Percentiles rank a stretch among this genome's conserved stretches.
phyloP scores from a whole-genome alignment of 2,329 filamentous ascomycete genomes.

The Elsinoe perseae region DNA sequence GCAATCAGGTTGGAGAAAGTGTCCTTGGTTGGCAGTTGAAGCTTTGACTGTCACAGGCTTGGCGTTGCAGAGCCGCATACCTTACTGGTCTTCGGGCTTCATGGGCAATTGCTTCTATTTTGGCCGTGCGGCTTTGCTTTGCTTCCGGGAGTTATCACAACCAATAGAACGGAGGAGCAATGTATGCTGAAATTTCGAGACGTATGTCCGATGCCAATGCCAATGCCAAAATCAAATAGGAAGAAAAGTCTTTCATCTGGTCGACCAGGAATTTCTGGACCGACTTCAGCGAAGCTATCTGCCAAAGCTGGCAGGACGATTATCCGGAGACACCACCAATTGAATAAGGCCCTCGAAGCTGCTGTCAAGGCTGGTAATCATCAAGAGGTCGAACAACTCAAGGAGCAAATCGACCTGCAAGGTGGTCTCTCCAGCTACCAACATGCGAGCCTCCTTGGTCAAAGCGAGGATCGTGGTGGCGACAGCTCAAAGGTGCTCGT shows the following conservation, averaged over 20 bases:
- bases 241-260: slow-evolving; percentile 11
- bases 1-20: background rate
- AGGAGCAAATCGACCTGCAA: slow-evolving; percentile 45
- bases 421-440: slow-evolving; percentile 56
- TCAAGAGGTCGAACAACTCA: slow-evolving; percentile 36
- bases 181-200: background rate
- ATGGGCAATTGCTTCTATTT: background rate
- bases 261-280: slow-evolving; percentile 1
- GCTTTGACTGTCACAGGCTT: background rate
- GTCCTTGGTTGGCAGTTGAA: background rate
- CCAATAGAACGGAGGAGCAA: too few relatives aligned
- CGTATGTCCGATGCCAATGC: background rate
- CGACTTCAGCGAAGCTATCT: slow-evolving; percentile 34
- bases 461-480: slow-evolving; percentile 53
- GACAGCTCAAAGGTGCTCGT: slow-evolving; percentile 54
- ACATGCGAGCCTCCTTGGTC: slow-evolving; percentile 54
- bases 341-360: slow-evolving; percentile 49
- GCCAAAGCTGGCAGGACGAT: slow-evolving; percentile 51
- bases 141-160: background rate
- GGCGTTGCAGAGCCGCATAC: background rate
- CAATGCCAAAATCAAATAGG: slow-evolving; percentile 1
- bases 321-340: slow-evolving; percentile 52
- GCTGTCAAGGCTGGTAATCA: slow-evolving; percentile 41
- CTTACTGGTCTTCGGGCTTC: background rate
- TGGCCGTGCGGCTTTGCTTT: background rate